These are phyloP conservation scores for Tetrahymena malaccensis DNA, from an alignment of 73 alveolate species.

Conservation along the genomic window DNA sequence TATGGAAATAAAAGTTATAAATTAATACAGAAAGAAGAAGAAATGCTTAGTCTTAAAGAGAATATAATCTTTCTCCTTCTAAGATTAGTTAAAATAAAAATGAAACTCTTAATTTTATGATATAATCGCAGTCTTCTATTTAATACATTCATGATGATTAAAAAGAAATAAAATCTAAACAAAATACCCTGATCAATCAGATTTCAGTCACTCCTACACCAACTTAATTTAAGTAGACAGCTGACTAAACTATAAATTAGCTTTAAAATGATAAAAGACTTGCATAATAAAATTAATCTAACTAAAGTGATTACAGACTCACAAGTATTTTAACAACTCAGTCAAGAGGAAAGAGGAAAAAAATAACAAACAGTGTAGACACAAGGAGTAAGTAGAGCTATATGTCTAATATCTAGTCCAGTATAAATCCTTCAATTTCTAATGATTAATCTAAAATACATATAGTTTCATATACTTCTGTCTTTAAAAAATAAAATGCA, in stretches of 20 bases:
- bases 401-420: background rate
- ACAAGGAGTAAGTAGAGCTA: background rate
- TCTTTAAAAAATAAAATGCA: background rate
- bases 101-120: background rate
- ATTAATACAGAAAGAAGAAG: background rate
- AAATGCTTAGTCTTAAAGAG: background rate
- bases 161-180: background rate
- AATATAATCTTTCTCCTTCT: background rate
- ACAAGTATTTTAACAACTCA: background rate
- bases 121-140: background rate
- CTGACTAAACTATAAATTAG: background rate
- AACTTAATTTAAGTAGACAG: background rate
- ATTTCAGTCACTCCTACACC: background rate
- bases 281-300: background rate
- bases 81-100: background rate
- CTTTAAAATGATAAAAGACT: background rate
- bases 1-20: background rate
- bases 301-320: background rate
- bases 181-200: background rate
- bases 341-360: background rate
- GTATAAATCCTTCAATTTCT: background rate
- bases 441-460: background rate
- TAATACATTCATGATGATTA: background rate
- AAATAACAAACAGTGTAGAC: background rate
- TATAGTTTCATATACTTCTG: background rate